Conservation (phyloP, 306 rosid genomes). For the Macrotyloma uniflorum region DNA sequence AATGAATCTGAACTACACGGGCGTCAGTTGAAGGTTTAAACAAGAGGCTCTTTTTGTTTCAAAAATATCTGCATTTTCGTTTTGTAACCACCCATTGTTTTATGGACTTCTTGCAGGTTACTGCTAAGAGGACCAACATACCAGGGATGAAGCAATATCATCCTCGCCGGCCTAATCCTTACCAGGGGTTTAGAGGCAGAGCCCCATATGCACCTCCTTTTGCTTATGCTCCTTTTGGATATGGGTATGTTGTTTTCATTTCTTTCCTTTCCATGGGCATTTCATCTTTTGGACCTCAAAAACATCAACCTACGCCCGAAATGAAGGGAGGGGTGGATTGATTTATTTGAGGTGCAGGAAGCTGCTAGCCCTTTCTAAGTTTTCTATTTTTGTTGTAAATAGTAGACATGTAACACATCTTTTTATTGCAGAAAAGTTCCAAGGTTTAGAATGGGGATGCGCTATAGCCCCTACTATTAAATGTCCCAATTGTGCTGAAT, state of each 20-base stretch:
- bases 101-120: constrained; percentile 48
- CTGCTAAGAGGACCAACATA: constrained; percentile 70
- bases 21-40: constrained; percentile 71
- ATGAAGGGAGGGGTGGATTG: too few species aligned
- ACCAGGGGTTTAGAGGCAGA: constrained; percentile 63
- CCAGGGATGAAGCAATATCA: constrained; percentile 83
- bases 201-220: constrained; percentile 61
- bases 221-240: constrained; percentile 66
- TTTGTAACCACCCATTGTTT: background rate
- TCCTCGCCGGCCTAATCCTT: constrained; percentile 61
- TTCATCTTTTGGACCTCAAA: too few species aligned
- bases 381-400: too few species aligned
- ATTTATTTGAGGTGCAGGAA: too few species aligned
- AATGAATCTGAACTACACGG: constrained; percentile 81
- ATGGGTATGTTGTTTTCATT: constrained; percentile 54
- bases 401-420: background rate
- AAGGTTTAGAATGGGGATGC: constrained; percentile 79
- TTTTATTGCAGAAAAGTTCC: constrained; percentile 66
- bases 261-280: background rate
- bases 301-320: too few species aligned
- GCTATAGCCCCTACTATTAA: constrained; percentile 73
- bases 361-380: too few species aligned
- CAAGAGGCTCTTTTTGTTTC: background rate
- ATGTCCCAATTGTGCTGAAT: constrained; percentile 30
- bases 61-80: background rate